Evolutionary conservation across 805 yeast genomes (phyloP), one percentile per base, ranked within the genome.

Genomic region (Nakazawaea ishiwadae): DNA sequence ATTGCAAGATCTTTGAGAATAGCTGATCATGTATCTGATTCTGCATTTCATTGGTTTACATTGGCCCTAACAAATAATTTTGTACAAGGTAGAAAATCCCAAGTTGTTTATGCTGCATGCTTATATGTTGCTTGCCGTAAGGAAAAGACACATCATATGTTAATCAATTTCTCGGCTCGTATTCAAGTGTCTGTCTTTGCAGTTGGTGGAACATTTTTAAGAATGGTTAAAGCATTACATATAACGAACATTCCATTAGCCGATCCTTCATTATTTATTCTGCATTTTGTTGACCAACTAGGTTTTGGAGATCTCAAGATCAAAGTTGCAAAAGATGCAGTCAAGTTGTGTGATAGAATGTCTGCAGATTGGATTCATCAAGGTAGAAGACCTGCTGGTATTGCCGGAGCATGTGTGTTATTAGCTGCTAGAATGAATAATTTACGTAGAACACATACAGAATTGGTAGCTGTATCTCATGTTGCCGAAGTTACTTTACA

Each of bases 381-480:
- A 62, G 99, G 99, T 19, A 75, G 99, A 56, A 73, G 98, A 48
- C 99, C 99, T 0, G 98, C 99, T 0, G 99, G 99, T 53, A 79
- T 93, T 40, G 99, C 99, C 0, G 99, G 98, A 17, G 99, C 99
- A 0, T 89, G 97, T 62, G 69, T 93, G 2, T 59, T 95, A 34
- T 65, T 93, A 38, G 99, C 99, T 0, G 93, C 97, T 2, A 75
- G 99, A 62, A 95, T 93, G 98, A 93, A 93, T 63, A 90, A 90
- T 56, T 81, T 85, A 58, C 74, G 96, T 55, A 73, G 98, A 55
- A 82, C 95, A 2, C 96, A 91, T 59, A 76, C 90, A 1, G 98
- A 95, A 58, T 83, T 93, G 40, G 97, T 91, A 14, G 91, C 95
- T 0, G 93, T 93, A 6, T 91, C 98, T 1, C 96, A 88, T 58